Conservation (phyloP, 75 land plant species). For the Gnetum montanum region DNA sequence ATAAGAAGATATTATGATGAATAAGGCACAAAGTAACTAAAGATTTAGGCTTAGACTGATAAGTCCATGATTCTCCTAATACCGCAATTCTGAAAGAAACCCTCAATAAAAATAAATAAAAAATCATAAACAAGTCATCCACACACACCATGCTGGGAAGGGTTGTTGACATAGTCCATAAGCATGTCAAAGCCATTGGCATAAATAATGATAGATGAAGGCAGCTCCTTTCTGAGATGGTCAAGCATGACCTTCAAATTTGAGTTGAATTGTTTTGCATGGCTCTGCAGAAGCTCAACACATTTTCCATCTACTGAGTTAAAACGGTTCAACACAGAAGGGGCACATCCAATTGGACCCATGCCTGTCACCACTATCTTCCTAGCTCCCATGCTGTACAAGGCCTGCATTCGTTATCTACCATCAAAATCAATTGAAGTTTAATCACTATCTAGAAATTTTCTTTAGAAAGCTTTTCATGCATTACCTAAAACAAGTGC, state of each 20-base stretch:
- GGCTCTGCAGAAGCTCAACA: slow-evolving; percentile 11
- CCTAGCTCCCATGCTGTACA: background rate
- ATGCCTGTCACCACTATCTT: slow-evolving; percentile 9
- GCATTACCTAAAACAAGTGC: too few relatives aligned
- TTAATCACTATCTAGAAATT: too few relatives aligned
- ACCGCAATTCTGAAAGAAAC: too few relatives aligned
- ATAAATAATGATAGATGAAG: slow-evolving; percentile 17
- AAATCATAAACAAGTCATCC: too few relatives aligned
- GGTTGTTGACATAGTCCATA: slow-evolving; percentile 1
- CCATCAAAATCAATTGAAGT: too few relatives aligned
- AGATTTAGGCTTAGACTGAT: too few relatives aligned
- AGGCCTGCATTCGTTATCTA: too few relatives aligned
- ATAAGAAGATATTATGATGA: too few relatives aligned
- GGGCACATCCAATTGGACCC: slow-evolving; percentile 30
- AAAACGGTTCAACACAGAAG: slow-evolving; percentile 13
- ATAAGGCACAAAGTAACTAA: too few relatives aligned
- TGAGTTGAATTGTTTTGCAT: slow-evolving; percentile 16
- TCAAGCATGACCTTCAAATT: slow-evolving; percentile 3
- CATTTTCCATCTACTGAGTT: slow-evolving; percentile 15
- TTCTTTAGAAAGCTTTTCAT: background rate
- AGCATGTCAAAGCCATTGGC: slow-evolving; percentile 14
- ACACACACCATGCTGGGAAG: too few relatives aligned
- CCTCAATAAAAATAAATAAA: too few relatives aligned
- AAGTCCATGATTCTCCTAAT: too few relatives aligned
- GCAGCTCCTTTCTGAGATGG: slow-evolving; percentile 10